phyloP scores from a whole-genome alignment of 2,329 filamentous ascomycete genomes.

The Arthrobotrys pseudoclavata region DNA sequence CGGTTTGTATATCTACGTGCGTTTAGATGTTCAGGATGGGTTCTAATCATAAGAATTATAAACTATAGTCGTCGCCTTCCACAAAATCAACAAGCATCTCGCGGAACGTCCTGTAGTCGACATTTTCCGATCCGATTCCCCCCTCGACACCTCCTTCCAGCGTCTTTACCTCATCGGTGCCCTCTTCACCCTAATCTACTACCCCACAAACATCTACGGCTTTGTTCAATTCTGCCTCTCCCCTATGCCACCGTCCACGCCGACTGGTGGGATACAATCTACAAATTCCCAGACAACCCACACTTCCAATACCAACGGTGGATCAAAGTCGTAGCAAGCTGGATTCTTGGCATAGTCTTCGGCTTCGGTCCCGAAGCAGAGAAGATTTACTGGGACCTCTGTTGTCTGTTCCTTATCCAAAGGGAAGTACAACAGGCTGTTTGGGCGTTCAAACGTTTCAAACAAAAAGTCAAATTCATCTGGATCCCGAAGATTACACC shows the following conservation, averaged over 20 bases:
- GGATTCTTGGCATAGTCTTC: constrained; percentile 75
- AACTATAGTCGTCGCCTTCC: constrained; percentile 72
- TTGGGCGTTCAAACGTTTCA: constrained; percentile 36
- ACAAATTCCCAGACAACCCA: constrained; percentile 68
- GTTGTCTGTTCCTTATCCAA: constrained; percentile 61
- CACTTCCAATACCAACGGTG: constrained; percentile 72
- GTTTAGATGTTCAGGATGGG: not conserved
- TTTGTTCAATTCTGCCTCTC: constrained; percentile 68
- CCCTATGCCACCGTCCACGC: constrained; percentile 69
- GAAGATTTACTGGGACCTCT: constrained; percentile 70
- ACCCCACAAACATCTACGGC: constrained; percentile 71
- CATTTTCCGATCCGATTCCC: constrained; percentile 69
- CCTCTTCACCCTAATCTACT: constrained; percentile 69
- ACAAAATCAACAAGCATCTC: constrained; percentile 74
- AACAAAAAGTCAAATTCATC: constrained; percentile 4
- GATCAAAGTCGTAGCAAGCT: constrained; percentile 71
- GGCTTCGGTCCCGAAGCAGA: constrained; percentile 75
- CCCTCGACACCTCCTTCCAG: constrained; percentile 74
- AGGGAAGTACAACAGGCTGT: constrained; percentile 20
- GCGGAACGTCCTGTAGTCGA: constrained; percentile 73
- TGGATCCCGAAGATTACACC: constrained; percentile 46
- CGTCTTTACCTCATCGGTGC: constrained; percentile 74
- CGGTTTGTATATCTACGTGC: constrained; percentile 67
- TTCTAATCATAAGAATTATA: constrained; percentile 8
- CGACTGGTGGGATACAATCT: constrained; percentile 69